These are phyloP conservation scores for Claviceps purpurea DNA, from an alignment of 2,329 filamentous ascomycete genomes.

Conservation along the genomic window DNA sequence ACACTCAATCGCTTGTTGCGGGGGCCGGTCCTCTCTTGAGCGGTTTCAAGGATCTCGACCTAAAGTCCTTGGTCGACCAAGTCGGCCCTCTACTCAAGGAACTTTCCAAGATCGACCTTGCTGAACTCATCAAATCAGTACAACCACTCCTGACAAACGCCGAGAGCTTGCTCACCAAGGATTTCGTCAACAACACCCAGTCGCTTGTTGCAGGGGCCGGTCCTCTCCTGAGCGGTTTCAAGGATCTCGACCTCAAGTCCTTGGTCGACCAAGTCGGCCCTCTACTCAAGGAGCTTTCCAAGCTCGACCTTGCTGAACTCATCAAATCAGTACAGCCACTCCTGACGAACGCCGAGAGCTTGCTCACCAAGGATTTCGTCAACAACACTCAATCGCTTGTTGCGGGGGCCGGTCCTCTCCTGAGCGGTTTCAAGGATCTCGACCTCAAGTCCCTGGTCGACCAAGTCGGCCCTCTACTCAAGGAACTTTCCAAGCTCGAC, in stretches of 20 bases:
- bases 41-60: constrained; percentile 18
- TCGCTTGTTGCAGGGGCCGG: constrained; percentile 10
- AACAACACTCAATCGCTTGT: constrained; percentile 7
- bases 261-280: constrained; percentile 12
- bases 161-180: constrained; percentile 5
- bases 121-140: no score
- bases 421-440: constrained; percentile 20
- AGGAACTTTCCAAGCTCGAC: constrained; percentile 7
- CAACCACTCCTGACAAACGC: constrained; percentile 1
- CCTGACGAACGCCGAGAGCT: constrained; percentile 5
- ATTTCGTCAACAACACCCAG: constrained; percentile 10
- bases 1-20: constrained; percentile 5
- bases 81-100: constrained; percentile 18
- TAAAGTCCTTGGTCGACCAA: constrained; percentile 9
- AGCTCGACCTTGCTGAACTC: constrained; percentile 3
- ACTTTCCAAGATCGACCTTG: constrained; percentile 5
- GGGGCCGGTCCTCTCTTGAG: constrained; percentile 19
- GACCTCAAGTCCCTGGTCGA: constrained; percentile 10
- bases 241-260: constrained; percentile 15
- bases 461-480: constrained; percentile 16
- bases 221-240: constrained; percentile 21
- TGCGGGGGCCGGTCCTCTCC: constrained; percentile 16
- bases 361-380: constrained; percentile 11
- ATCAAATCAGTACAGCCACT: constrained; percentile 8
- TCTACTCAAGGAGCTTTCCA: constrained; percentile 12